Conservation (phyloP, 2,329 filamentous ascomycete species). For the Hymenoscyphus linearis region DNA sequence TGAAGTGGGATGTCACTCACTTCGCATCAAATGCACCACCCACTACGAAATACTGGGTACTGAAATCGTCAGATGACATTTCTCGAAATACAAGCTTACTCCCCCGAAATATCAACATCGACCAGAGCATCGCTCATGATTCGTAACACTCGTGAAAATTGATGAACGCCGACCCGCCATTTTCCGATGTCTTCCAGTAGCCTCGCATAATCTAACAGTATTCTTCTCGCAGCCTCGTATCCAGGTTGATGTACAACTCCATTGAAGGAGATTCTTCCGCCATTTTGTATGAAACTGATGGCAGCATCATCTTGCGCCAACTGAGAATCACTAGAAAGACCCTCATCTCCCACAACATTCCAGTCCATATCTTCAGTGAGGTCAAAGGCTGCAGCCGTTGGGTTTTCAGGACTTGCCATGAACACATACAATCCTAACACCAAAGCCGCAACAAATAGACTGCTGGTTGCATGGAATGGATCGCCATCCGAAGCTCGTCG, state of each 20-base stretch:
- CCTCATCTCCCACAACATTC: slow-evolving; percentile 41
- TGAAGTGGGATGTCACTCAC: neutral
- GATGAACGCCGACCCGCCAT: slow-evolving; percentile 40
- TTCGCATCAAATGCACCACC: too few species aligned
- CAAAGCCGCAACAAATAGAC: slow-evolving; percentile 46
- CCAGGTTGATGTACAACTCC: slow-evolving; percentile 44
- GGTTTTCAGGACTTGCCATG: slow-evolving; percentile 29
- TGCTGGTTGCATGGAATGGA: slow-evolving; percentile 44
- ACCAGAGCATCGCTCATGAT: slow-evolving; percentile 49
- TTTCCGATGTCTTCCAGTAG: slow-evolving; percentile 47
- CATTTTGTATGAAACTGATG: slow-evolving; percentile 42
- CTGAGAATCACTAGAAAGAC: slow-evolving; percentile 31
- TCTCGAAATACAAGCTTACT: slow-evolving; percentile 5
- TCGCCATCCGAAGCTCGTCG: slow-evolving; percentile 47
- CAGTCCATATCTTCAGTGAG: slow-evolving; percentile 46
- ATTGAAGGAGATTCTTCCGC: slow-evolving; percentile 42
- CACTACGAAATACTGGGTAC: neutral
- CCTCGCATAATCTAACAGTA: slow-evolving; percentile 46
- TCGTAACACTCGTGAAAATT: slow-evolving; percentile 46
- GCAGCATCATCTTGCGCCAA: slow-evolving; percentile 29
- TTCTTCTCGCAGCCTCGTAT: slow-evolving; percentile 45
- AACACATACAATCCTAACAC: slow-evolving; percentile 48
- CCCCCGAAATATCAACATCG: slow-evolving; percentile 27
- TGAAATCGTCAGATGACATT: neutral
- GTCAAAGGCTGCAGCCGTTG: slow-evolving; percentile 34